phyloP scores from a whole-genome alignment of 305 asterid species.

The Rubia balearica region DNA sequence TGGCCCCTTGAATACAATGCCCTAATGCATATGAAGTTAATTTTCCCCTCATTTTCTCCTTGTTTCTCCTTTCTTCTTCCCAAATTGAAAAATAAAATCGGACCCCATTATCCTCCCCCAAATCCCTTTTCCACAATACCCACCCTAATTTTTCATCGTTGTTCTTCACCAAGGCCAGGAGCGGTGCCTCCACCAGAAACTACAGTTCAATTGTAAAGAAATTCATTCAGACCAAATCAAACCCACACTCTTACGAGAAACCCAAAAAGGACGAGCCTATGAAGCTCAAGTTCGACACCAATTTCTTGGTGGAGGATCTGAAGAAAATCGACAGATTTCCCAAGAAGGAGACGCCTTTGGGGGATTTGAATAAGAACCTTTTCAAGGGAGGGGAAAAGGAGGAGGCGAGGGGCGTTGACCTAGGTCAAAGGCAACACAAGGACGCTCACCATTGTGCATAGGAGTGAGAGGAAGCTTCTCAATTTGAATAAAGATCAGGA shows the following conservation, averaged over 20 bases:
- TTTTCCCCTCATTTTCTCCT: too few species aligned
- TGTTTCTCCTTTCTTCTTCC: too few species aligned
- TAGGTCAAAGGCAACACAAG: slow-evolving; percentile 68
- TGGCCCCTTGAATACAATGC: too few species aligned
- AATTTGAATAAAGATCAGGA: slow-evolving; percentile 60
- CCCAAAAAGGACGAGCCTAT: slow-evolving; percentile 33
- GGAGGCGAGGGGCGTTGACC: slow-evolving; percentile 59
- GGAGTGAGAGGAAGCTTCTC: slow-evolving; percentile 89
- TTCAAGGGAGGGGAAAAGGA: slow-evolving; percentile 51
- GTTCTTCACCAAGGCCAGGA: slow-evolving; percentile 32
- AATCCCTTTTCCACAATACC: slow-evolving; percentile 12
- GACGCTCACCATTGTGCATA: slow-evolving; percentile 75
- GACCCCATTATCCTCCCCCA: slow-evolving; percentile 66
- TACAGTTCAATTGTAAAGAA: slow-evolving; percentile 62
- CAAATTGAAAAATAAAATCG: too few species aligned
- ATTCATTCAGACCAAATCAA: slow-evolving; percentile 47
- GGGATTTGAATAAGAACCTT: slow-evolving; percentile 70
- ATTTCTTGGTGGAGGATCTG: slow-evolving; percentile 64
- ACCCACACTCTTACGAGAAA: slow-evolving; percentile 20
- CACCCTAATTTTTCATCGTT: slow-evolving; percentile 22
- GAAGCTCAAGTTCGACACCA: slow-evolving; percentile 45
- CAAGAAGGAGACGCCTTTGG: slow-evolving; percentile 42
- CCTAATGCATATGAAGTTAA: too few species aligned
- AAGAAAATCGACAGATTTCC: slow-evolving; percentile 36
- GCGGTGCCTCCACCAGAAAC: slow-evolving; percentile 21